Evolutionary conservation across 257 asterid species (phyloP).

Genomic region (Handroanthus guayacan): DNA sequence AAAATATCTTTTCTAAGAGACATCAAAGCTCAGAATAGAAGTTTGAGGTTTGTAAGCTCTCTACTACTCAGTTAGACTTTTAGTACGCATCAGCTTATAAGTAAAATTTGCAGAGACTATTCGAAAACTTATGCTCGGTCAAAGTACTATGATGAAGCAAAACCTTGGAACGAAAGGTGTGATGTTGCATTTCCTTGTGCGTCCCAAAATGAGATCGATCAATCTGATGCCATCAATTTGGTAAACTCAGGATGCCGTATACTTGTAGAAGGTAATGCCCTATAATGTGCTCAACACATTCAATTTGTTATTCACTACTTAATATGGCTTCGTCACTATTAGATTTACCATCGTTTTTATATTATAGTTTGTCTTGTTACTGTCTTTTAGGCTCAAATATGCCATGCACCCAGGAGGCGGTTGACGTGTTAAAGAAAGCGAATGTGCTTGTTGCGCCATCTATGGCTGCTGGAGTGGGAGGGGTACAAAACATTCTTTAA

Average conservation of each 20-base stretch:
- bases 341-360: conserved; percentile 7
- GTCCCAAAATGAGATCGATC: conserved; percentile 91
- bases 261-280: conserved; percentile 83
- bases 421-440: conserved; percentile 85
- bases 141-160: conserved; percentile 86
- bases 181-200: conserved; percentile 98
- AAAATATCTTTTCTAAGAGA: conserved; percentile 89
- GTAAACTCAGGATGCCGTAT: conserved; percentile 88
- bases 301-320: conserved; percentile 1
- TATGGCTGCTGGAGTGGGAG: conserved; percentile 98
- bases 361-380: conserved; percentile 26
- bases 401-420: conserved; percentile 97
- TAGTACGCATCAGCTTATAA: conserved; percentile 40
- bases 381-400: conserved; percentile 79
- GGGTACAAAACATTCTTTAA: conserved; percentile 59
- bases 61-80: conserved; percentile 15
- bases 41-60: conserved; percentile 70
- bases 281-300: conserved; percentile 2
- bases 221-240: conserved; percentile 87
- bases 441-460: conserved; percentile 91
- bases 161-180: conserved; percentile 97
- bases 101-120: conserved; percentile 76
- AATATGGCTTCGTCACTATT: background rate
- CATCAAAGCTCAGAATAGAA: conserved; percentile 89
- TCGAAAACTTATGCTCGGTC: conserved; percentile 97